These are phyloP conservation scores for Pachysandra terminalis DNA, from an alignment of 164 flowering plant genomes.

Conservation along the genomic window DNA sequence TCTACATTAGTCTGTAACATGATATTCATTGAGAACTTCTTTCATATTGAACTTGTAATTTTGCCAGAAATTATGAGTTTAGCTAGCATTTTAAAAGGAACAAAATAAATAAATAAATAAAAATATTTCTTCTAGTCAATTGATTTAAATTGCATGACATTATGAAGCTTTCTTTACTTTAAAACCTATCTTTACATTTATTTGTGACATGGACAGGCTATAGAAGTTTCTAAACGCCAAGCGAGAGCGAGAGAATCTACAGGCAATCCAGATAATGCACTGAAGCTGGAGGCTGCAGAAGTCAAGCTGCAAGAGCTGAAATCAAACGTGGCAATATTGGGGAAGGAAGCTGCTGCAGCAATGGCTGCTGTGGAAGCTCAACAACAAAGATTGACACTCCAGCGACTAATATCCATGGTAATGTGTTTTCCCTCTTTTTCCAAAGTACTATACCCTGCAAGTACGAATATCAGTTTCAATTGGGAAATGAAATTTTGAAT, in stretches of 20 bases:
- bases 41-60: no score
- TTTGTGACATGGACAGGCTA: slow-evolving; percentile 49
- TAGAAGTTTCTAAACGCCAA: slow-evolving; percentile 87
- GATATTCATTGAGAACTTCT: not conserved
- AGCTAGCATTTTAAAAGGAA: not conserved
- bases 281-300: slow-evolving; percentile 82
- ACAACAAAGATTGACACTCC: slow-evolving; percentile 90
- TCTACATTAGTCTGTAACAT: not conserved
- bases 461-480: not conserved
- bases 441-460: not conserved
- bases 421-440: not conserved
- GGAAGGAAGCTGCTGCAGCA: slow-evolving; percentile 93
- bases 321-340: slow-evolving; percentile 67
- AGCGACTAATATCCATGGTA: slow-evolving; percentile 87
- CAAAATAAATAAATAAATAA: no score
- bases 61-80: no score
- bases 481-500: not conserved
- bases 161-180: no score
- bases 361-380: slow-evolving; percentile 97
- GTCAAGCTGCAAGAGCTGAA: slow-evolving; percentile 77
- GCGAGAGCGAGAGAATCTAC: slow-evolving; percentile 66
- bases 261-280: slow-evolving; percentile 45
- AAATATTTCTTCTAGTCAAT: not conserved
- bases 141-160: not conserved
- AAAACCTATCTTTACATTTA: not conserved